Base-by-base conservation (phyloP, 2,329 filamentous ascomycete genomes). In the Chrysoporthe cubensis region DNA sequence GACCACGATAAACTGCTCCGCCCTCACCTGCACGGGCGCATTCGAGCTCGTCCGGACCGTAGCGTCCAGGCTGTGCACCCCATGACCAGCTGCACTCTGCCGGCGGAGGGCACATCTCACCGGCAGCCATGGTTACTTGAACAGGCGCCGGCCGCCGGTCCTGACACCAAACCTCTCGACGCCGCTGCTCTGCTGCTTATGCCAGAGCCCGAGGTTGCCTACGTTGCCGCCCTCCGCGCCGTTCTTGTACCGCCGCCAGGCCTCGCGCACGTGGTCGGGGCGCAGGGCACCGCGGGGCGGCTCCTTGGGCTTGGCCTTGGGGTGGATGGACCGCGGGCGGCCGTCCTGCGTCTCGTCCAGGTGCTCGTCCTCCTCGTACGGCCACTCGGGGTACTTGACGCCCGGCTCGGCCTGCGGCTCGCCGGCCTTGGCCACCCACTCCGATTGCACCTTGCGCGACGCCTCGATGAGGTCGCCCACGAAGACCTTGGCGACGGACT, bases 231-330 rank as follows among this genome's bases (percentile, higher is more conserved):
- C 88, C 73, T 90, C 90, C 4, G 86, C 81, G 34, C 86, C 81
- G 57, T 84, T 77, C 75, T 87, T 90, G 77, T 92, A 91, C 61
- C 91, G 83, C 66, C 91, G 83, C 76, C 91, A 82, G 5, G 92
- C 91, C 77, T 94, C 91, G 26, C 91, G 83, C 58, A 95, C 77
- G 77, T 94, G 91, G 69, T 93, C 91, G 0, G 92, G 90, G 37
- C 90, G 85, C 59, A 95, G 75, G 0, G 91, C 91, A 0, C 84
- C 87, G 48, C 83, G 81, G 52, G 79, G 77, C 4, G 75, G 76
- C 58, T 80, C 76, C 50, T 77, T 75, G 7, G 79, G 76, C 26
- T 77, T 70, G 66, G 74, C 80, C 71, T 74, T 78, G 57, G 70
- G 72, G 2, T 74, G 73, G 65, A 75, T 79, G 4, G 73, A 66